Percentiles rank a stretch among this genome's conserved stretches.
Evolutionary conservation across 2,329 filamentous ascomycete species (phyloP).

Genomic region (Metarhizium guizhouense): DNA sequence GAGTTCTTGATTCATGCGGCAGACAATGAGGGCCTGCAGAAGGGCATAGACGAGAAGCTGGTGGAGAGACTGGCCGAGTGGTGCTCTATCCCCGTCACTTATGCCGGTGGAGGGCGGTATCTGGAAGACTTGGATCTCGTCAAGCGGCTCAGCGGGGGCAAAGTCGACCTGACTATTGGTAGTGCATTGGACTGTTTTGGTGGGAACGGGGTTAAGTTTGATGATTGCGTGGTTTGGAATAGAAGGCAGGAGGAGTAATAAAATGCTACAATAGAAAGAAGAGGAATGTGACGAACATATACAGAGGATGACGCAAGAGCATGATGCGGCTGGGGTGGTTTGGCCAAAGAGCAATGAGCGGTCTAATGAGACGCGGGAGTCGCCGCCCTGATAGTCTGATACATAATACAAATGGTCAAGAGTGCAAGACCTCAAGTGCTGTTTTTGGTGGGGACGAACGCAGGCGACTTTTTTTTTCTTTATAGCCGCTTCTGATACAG

Average conservation of each 20-base stretch:
- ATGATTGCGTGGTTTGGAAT: conserved; percentile 89
- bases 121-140: conserved; percentile 78
- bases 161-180: conserved; percentile 89
- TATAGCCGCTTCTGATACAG: no score
- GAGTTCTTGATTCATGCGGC: conserved; percentile 97
- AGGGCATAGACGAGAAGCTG: conserved; percentile 80
- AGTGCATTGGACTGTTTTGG: conserved; percentile 96
- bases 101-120: conserved; percentile 84
- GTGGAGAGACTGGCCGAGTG: conserved; percentile 70
- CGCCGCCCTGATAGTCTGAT: no score
- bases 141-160: conserved; percentile 66
- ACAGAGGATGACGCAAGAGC: neutral
- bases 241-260: conserved; percentile 17
- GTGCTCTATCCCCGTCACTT: conserved; percentile 90
- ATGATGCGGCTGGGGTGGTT: no score
- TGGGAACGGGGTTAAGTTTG: conserved; percentile 74
- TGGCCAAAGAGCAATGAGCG: no score
- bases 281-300: no score
- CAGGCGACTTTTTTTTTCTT: no score
- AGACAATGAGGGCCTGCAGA: conserved; percentile 89
- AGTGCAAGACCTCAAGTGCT: no score
- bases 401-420: no score
- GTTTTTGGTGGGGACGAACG: no score
- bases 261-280: no score
- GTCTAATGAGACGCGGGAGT: no score